Evolutionary conservation across 495 filamentous ascomycete species (phyloP).

Genomic region (Talaromyces thailandensis): DNA sequence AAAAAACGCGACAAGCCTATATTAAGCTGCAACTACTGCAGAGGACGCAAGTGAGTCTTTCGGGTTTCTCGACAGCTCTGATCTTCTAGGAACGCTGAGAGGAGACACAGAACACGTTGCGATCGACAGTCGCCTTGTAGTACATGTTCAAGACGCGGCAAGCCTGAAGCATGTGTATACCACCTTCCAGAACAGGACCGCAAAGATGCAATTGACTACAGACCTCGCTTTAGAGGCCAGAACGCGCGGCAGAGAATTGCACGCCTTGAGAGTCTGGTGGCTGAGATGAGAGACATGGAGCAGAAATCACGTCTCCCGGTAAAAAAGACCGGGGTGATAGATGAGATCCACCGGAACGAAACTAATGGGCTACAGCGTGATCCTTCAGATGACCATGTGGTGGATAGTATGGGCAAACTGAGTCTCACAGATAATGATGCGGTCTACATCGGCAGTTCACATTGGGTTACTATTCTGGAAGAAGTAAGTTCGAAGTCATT

Average conservation of each 20-base stretch:
- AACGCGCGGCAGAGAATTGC: conserved; percentile 1
- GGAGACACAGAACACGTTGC: neutral
- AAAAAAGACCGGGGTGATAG: neutral
- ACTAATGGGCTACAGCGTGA: neutral
- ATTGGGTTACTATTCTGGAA: conserved; percentile 81
- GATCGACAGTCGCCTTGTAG: conserved; percentile 3
- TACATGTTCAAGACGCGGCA: conserved; percentile 1
- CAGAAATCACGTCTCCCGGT: neutral
- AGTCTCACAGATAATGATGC: conserved; percentile 4
- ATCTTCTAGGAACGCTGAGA: neutral
- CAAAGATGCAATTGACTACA: conserved; percentile 5
- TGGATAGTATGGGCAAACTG: conserved; percentile 1
- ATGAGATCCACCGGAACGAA: neutral
- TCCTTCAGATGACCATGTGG: neutral
- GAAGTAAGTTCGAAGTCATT: conserved; percentile 44
- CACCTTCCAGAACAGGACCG: conserved; percentile 1
- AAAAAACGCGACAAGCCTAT: conserved; percentile 2
- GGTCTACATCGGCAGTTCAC: conserved; percentile 70
- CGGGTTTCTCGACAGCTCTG: neutral
- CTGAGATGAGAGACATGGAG: conserved; percentile 4
- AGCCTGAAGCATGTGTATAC: conserved; percentile 2
- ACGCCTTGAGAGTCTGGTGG: conserved; percentile 1
- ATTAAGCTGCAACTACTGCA: conserved; percentile 2
- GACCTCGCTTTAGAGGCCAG: neutral
- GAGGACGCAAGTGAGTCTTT: conserved; percentile 4